Percentiles rank a stretch among this genome's conserved stretches.
Evolutionary conservation across 139 green algal species (phyloP).

Genomic region (Closterium sp.): DNA sequence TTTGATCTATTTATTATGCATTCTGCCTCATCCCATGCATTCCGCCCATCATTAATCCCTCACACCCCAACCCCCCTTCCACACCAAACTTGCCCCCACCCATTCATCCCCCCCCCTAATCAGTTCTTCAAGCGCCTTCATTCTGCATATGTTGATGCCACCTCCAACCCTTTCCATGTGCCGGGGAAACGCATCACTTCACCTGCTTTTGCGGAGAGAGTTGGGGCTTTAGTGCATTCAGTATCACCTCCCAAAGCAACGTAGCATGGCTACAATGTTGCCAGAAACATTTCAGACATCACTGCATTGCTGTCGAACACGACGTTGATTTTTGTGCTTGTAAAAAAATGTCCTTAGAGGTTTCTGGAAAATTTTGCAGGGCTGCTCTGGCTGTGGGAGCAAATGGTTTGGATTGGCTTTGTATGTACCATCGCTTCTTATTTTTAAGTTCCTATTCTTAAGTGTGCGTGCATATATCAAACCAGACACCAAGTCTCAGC

Average conservation of each 20-base stretch:
- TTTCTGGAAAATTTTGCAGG: no score
- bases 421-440: no score
- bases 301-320: not conserved
- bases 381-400: no score
- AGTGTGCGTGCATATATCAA: no score
- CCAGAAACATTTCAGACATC: no score
- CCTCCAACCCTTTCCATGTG: slow-evolving; percentile 81
- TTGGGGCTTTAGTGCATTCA: not conserved
- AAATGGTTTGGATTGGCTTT: no score
- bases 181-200: slow-evolving; percentile 54
- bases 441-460: no score
- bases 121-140: slow-evolving; percentile 77
- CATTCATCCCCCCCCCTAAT: not conserved
- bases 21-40: not conserved
- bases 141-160: slow-evolving; percentile 72
- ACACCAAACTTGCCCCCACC: not conserved
- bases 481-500: not conserved
- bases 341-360: no score
- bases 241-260: not conserved
- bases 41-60: not conserved
- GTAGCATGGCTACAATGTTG: no score
- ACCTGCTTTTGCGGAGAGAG: slow-evolving; percentile 28
- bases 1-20: not conserved
- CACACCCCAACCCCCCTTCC: not conserved
- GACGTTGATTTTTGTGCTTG: not conserved